phyloP scores from a whole-genome alignment of 305 asterid genomes.

The Fraxinus nigra region DNA sequence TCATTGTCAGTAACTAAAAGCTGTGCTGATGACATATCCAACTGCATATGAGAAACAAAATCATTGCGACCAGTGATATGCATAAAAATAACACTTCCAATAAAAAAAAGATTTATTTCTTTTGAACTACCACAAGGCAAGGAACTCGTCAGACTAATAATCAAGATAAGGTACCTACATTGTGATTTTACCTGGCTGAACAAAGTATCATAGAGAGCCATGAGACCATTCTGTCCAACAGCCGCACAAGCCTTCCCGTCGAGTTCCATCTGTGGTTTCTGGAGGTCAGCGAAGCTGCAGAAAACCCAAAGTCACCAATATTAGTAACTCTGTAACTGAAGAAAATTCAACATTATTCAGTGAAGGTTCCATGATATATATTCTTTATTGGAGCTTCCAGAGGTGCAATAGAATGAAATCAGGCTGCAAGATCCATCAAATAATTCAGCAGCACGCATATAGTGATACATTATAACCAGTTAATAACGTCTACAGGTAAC shows the following conservation, averaged over 20 bases:
- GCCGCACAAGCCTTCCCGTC: slow-evolving; percentile 99
- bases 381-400: neutral
- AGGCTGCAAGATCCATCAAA: neutral
- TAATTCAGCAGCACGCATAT: neutral
- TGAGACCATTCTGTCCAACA: slow-evolving; percentile 96
- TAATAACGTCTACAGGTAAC: neutral
- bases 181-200: slow-evolving; percentile 76
- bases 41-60: slow-evolving; percentile 39
- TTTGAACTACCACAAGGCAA: neutral
- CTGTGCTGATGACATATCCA: slow-evolving; percentile 93
- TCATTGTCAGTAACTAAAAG: slow-evolving; percentile 91
- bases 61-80: neutral
- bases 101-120: neutral
- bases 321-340: neutral
- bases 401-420: neutral
- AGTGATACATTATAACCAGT: neutral
- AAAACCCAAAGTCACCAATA: slow-evolving; percentile 7
- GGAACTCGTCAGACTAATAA: neutral
- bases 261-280: slow-evolving; percentile 89
- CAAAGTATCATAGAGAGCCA: slow-evolving; percentile 91
- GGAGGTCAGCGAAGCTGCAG: slow-evolving; percentile 89
- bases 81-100: neutral
- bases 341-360: neutral
- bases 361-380: neutral
- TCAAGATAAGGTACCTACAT: slow-evolving; percentile 6